These are phyloP conservation scores for Chlamydomonas incerta DNA, from an alignment of 139 green algal species.

Conservation along the genomic window DNA sequence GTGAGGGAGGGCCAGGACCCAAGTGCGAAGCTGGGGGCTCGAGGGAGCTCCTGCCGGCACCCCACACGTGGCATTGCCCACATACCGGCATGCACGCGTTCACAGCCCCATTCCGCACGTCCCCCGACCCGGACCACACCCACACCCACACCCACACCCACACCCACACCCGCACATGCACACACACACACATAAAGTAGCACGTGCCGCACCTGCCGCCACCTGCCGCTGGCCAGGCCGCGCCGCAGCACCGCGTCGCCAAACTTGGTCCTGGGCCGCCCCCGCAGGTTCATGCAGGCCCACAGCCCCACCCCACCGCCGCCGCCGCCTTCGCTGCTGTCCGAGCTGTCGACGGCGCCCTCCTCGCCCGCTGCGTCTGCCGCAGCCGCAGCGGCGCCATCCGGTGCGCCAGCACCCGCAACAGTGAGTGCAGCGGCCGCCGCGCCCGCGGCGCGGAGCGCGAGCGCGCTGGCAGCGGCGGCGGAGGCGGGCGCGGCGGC, in stretches of 20 bases:
- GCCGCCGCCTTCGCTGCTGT: neutral
- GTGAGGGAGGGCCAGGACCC: too few relatives aligned
- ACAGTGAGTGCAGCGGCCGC: neutral
- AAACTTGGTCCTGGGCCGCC: neutral
- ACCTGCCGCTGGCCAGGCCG: neutral
- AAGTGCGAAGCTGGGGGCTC: too few relatives aligned
- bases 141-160: too few relatives aligned
- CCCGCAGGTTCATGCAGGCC: constrained; percentile 19
- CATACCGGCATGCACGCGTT: too few relatives aligned
- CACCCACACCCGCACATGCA: too few relatives aligned
- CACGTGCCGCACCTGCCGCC: neutral
- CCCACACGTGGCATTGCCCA: too few relatives aligned
- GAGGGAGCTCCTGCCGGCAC: too few relatives aligned
- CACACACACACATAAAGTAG: too few relatives aligned
- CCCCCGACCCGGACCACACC: too few relatives aligned
- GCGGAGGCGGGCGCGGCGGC: neutral
- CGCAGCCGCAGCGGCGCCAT: neutral
- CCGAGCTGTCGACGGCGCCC: neutral
- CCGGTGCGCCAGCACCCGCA: neutral
- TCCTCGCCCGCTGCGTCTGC: neutral
- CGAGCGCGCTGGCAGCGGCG: neutral
- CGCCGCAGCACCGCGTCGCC: neutral
- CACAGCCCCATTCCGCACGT: too few relatives aligned
- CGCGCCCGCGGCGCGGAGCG: neutral
- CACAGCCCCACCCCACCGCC: neutral